These are phyloP conservation scores for Plasmodium cynomolgi DNA, from an alignment of 169 alveolate species.

Conservation along the genomic window DNA sequence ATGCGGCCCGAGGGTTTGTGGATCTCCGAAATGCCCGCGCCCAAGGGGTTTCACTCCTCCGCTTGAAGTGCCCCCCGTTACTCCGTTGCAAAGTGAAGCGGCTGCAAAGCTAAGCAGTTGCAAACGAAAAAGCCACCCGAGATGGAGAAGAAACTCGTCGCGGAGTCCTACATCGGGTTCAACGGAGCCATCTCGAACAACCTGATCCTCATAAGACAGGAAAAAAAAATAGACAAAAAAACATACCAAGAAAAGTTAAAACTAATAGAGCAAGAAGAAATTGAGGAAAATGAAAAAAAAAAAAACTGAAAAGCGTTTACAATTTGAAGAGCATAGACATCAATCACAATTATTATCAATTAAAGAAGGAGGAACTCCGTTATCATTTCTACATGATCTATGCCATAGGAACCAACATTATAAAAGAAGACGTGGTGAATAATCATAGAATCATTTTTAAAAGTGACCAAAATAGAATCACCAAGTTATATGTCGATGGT, in stretches of 20 bases:
- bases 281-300: conserved; percentile 59
- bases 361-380: conserved; percentile 62
- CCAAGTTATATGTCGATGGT: conserved; percentile 54
- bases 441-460: conserved; percentile 49
- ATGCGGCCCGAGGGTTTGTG: not conserved
- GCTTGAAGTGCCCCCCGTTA: not conserved
- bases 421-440: conserved; percentile 63
- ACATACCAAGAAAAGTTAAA: conserved; percentile 33
- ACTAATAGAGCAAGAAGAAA: conserved; percentile 61
- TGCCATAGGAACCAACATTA: conserved; percentile 69
- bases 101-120: not conserved
- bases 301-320: conserved; percentile 68
- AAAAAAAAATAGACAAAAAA: conserved; percentile 25
- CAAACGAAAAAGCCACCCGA: not conserved
- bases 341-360: conserved; percentile 60
- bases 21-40: not conserved
- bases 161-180: conserved; percentile 67
- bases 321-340: conserved; percentile 54
- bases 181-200: conserved; percentile 60
- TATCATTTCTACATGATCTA: conserved; percentile 68
- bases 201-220: conserved; percentile 34
- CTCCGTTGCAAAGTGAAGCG: not conserved
- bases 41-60: not conserved
- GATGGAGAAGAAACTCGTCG: conserved; percentile 52
- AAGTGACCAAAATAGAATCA: conserved; percentile 35